phyloP scores from a whole-genome alignment of 2,329 filamentous ascomycete species.

The Aspergillus sp. region DNA sequence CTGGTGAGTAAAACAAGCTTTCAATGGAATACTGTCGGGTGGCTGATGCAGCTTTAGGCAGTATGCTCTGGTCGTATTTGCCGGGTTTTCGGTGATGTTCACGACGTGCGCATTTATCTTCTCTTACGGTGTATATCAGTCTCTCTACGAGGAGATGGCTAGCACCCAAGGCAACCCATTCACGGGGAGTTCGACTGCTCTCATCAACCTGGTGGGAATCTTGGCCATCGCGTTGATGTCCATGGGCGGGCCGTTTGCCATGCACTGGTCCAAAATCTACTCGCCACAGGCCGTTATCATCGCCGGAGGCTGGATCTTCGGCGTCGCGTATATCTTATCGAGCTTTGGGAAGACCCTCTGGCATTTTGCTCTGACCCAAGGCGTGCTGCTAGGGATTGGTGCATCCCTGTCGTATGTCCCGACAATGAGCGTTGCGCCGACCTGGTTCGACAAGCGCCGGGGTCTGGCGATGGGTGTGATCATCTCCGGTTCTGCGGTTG shows the following conservation, averaged over 20 bases:
- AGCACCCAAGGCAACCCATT: slow-evolving; percentile 31
- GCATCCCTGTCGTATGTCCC: slow-evolving; percentile 42
- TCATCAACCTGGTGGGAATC: slow-evolving; percentile 42
- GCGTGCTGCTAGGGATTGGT: slow-evolving; percentile 39
- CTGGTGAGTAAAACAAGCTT: neutral
- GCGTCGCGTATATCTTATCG: slow-evolving; percentile 34
- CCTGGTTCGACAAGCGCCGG: slow-evolving; percentile 38
- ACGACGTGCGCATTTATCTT: slow-evolving; percentile 42
- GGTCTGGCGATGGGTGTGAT: slow-evolving; percentile 44
- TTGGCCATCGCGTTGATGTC: slow-evolving; percentile 40
- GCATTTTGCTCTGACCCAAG: slow-evolving; percentile 38
- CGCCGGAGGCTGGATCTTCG: slow-evolving; percentile 36
- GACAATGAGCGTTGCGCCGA: slow-evolving; percentile 39
- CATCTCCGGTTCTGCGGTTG: slow-evolving; percentile 40
- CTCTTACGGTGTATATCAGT: slow-evolving; percentile 45
- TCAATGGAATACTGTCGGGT: neutral
- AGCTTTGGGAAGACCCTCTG: slow-evolving; percentile 35
- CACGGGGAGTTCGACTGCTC: slow-evolving; percentile 32
- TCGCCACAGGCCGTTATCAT: slow-evolving; percentile 33
- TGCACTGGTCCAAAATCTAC: slow-evolving; percentile 36
- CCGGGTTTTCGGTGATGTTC: slow-evolving; percentile 33
- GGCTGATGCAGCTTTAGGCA: neutral
- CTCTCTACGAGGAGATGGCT: slow-evolving; percentile 40
- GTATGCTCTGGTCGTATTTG: slow-evolving; percentile 18
- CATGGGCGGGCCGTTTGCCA: slow-evolving; percentile 37